phyloP scores from a whole-genome alignment of 768 basidiomycete genomes.

The Kondoa subrosea region DNA sequence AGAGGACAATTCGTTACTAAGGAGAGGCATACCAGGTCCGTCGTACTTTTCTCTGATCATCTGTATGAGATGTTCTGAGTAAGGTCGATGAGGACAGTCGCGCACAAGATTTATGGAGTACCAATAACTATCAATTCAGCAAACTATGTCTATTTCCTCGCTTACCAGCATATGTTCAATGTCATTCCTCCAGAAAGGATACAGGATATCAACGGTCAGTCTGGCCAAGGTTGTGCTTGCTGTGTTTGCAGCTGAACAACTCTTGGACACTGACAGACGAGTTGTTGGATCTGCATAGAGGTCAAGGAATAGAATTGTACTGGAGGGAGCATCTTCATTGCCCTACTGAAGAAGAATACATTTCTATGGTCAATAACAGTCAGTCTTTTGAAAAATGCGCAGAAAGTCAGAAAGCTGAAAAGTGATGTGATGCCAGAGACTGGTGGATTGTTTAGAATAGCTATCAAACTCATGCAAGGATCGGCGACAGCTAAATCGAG shows the following conservation, averaged over 20 bases:
- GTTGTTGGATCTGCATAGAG: constrained; percentile 72
- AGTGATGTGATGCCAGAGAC: constrained; percentile 67
- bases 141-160: constrained; percentile 91
- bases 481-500: constrained; percentile 25
- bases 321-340: constrained; percentile 85
- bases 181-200: constrained; percentile 30
- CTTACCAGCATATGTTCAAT: constrained; percentile 63
- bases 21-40: constrained; percentile 60
- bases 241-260: constrained; percentile 23
- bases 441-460: constrained; percentile 77
- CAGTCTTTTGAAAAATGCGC: constrained; percentile 26
- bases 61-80: background rate
- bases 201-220: constrained; percentile 22
- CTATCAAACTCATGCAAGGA: constrained; percentile 93
- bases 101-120: constrained; percentile 89
- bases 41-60: background rate
- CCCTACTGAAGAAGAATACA: constrained; percentile 85
- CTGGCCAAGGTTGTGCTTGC: background rate
- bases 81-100: constrained; percentile 47
- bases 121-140: constrained; percentile 95
- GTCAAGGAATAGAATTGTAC: constrained; percentile 82
- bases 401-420: background rate
- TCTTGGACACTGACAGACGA: constrained; percentile 38
- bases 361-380: constrained; percentile 95
- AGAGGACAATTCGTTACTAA: constrained; percentile 26